Evolutionary conservation across 176 grass and related monocot genomes (phyloP), one percentile per base, ranked within the genome.

Genomic region (Themeda triandra): DNA sequence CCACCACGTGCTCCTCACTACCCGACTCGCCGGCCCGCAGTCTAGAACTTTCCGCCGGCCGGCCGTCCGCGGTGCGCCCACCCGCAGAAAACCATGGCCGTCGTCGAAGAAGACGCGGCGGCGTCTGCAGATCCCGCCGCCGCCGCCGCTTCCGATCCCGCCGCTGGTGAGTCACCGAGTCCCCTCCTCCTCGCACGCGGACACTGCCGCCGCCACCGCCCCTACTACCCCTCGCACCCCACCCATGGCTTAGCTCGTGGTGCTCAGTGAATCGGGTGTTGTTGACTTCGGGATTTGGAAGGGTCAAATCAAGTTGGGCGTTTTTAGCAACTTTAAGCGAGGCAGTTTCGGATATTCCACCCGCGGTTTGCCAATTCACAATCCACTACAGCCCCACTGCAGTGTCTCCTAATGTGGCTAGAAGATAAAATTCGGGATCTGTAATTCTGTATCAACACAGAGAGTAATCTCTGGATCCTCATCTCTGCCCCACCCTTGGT

Each of bases 131-230:
- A 25, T 59, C 25, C 60, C 60, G 60, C 45, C 19, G 45, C 59
- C 37, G 31, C 87, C 81, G 37, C 49, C 33, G 45, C 60, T n/a
- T 11, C 76, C 25, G 63, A 76, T 81, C 63, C 45, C 25, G 45
- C 59, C 29, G 31, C 87, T 4, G 78, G 88, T 90, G 83, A 82
- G 78, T 64, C 21, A 58, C 39, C 8, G 78, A 77, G 78, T 64
- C n/a, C 21, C 67, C 7, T 35, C n/a, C 18, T 29, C 33, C 33
- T 39, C 30, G 11, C 42, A 65, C 24, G 2, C 13, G 3, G 17
- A 4, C 28, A 8, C 36, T 0, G n/a, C n/a, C 2, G 2, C 8
- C 4, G 33, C 23, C 63, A 6, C 2, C 36, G 19, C 18, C 42
- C 49, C n/a, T n/a, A n/a, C 17, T 8, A 23, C 9, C 66, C 21